These are phyloP conservation scores for Neolentinus lepideus DNA, from an alignment of 1,284 basidiomycete species.

Conservation along the genomic window DNA sequence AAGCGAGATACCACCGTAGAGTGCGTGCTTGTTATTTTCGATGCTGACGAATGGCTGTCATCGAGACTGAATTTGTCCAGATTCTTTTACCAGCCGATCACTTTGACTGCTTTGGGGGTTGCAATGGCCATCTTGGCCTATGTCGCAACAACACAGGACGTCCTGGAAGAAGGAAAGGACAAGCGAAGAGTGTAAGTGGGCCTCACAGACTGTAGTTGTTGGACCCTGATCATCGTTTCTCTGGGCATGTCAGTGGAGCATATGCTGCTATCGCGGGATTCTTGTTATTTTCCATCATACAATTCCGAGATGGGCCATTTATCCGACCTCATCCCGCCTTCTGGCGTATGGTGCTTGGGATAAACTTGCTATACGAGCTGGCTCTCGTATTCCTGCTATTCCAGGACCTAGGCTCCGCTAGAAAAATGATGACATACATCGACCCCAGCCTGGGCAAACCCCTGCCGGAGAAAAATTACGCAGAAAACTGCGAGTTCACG, in stretches of 20 bases:
- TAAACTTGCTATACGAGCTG: conserved; percentile 77
- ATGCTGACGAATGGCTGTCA: conserved; percentile 1
- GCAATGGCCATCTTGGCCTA: conserved; percentile 66
- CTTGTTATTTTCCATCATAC: conserved; percentile 74
- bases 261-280: conserved; percentile 68
- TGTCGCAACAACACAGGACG: conserved; percentile 71
- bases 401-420: conserved; percentile 74
- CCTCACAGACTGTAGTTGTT: neutral
- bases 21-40: conserved; percentile 32
- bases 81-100: conserved; percentile 80
- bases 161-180: conserved; percentile 71
- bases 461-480: conserved; percentile 77
- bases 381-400: conserved; percentile 77
- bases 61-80: conserved; percentile 24
- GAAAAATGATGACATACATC: conserved; percentile 68
- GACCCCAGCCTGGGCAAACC: conserved; percentile 66
- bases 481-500: conserved; percentile 70
- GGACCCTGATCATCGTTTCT: conserved; percentile 2
- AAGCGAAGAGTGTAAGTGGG: conserved; percentile 68
- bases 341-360: conserved; percentile 68
- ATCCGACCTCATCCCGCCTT: conserved; percentile 60
- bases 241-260: conserved; percentile 41
- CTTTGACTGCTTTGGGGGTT: conserved; percentile 59
- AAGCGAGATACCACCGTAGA: conserved; percentile 74
- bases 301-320: conserved; percentile 81